Percentiles rank a stretch among this genome's conserved stretches.
phyloP scores from a whole-genome alignment of 495 filamentous ascomycete species.

The Neurospora discreta region DNA sequence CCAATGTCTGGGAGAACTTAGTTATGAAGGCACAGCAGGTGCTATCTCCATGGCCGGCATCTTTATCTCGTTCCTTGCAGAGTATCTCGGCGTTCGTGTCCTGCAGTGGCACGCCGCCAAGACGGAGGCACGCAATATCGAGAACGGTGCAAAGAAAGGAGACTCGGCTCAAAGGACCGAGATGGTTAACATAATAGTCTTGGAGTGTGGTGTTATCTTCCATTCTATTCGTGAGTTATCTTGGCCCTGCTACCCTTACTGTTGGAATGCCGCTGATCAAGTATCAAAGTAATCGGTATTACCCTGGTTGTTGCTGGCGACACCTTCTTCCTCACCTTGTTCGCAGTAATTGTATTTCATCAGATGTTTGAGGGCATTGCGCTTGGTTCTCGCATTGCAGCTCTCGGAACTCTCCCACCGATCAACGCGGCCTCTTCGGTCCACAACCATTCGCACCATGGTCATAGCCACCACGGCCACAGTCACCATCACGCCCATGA shows the following conservation, averaged over 20 bases:
- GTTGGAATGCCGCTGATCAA: constrained; percentile 1
- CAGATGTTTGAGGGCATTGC: constrained; percentile 75
- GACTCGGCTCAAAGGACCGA: constrained; percentile 9
- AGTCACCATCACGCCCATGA: constrained; percentile 1
- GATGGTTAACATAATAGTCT: constrained; percentile 48
- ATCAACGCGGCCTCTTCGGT: background rate
- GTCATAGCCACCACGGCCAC: constrained; percentile 9
- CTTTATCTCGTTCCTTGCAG: constrained; percentile 50
- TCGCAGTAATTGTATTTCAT: constrained; percentile 50
- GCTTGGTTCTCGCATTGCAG: constrained; percentile 60
- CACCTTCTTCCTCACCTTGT: constrained; percentile 43
- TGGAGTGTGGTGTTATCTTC: constrained; percentile 63
- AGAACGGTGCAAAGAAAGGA: background rate
- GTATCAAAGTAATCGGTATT: constrained; percentile 40
- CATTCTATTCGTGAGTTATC: constrained; percentile 47
- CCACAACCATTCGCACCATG: constrained; percentile 12
- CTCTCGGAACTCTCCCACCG: constrained; percentile 25
- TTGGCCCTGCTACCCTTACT: background rate
- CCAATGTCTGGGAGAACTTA: constrained; percentile 48
- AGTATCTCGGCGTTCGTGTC: constrained; percentile 45
- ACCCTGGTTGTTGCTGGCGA: constrained; percentile 48
- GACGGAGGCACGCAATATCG: background rate
- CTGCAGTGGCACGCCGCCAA: constrained; percentile 26
- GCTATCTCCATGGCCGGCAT: constrained; percentile 56
- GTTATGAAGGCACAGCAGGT: constrained; percentile 49